These are phyloP conservation scores for Pittosporum tobira DNA, from an alignment of 129 eudicot species.

Conservation along the genomic window DNA sequence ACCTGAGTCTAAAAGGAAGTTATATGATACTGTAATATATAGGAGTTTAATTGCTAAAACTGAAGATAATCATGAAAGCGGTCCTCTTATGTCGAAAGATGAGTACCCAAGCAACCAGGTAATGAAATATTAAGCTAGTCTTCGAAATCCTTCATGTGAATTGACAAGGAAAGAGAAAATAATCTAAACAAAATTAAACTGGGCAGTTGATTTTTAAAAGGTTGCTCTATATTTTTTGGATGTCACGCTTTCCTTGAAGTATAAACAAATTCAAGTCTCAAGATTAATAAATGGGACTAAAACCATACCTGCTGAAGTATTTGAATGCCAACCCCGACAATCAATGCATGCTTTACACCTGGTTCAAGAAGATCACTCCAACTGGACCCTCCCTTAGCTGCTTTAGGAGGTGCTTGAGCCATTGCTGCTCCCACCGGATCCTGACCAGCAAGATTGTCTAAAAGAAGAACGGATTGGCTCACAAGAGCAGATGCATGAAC, in stretches of 20 bases:
- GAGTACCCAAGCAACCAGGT: neutral
- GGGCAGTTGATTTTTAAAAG: neutral
- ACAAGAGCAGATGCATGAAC: constrained; percentile 83
- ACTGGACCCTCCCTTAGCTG: constrained; percentile 34
- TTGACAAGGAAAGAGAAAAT: neutral
- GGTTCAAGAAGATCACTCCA: constrained; percentile 82
- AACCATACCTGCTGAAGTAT: constrained; percentile 85
- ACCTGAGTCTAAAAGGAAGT: no score
- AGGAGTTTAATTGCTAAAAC: no score
- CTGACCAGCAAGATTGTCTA: constrained; percentile 31
- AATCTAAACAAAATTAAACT: neutral
- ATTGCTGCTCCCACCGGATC: constrained; percentile 34
- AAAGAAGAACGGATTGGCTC: constrained; percentile 62
- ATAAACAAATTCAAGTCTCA: neutral
- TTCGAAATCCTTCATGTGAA: neutral
- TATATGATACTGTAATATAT: no score
- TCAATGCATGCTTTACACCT: constrained; percentile 77
- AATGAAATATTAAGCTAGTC: neutral
- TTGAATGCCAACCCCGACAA: constrained; percentile 88
- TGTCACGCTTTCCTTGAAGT: neutral
- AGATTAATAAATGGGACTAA: neutral
- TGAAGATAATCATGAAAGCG: no score
- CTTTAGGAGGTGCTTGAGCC: constrained; percentile 35
- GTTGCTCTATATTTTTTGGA: neutral
- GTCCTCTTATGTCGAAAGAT: no score